Base-by-base conservation (phyloP, 768 basidiomycete species). In the Austroboletus eburneus region DNA sequence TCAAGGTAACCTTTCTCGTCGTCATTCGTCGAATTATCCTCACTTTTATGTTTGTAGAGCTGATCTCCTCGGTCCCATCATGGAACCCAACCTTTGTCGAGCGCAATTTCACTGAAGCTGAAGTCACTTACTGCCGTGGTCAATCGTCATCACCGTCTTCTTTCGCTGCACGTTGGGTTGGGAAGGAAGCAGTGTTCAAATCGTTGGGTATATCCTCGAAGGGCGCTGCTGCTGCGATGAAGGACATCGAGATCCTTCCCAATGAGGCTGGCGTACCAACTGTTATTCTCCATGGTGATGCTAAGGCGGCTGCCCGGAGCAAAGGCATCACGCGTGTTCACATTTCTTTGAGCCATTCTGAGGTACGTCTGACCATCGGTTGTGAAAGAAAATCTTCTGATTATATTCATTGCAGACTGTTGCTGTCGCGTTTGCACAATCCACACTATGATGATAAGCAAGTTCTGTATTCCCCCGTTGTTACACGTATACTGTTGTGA, bases 151-250 rank as follows among this genome's bases (percentile, higher is more conserved):
- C 90, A 16, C 68, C 78, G 1, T 87, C 96, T 8, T 97, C 95
- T 2, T 93, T 96, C 62, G 95, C 96, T 18, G 94, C 89, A 29
- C 87, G 94, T 46, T 99, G 96, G 95, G 89, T 80, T 23, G 95
- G 91, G 42, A 99, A 98, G 70, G 96, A 98, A 67, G 95, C 94
- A 3, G 82, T 87, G 44, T 97, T 98, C 83, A 98, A 98, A 72
- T 88, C 92, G 5, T 78, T 99, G 2, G 88, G 91, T 18, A 86
- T 92, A 36, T 71, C 83, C 17, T 92, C 90, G 4, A 87, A 91
- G 68, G 96, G 96, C 32, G 95, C 94, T 10, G 89, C 80, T 6
- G 94, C 96, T 16, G 75, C 86, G n/a, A 85, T 98, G 86, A 89
- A 89, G 69, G 94, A 98, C 54, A 98, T 99, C 49, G 96, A 98